A percentile compares a stretch with the other conserved stretches of the same genome.
These are phyloP conservation scores for Myxozyma neotropica DNA, from an alignment of 805 yeast genomes.

Conservation along the genomic window DNA sequence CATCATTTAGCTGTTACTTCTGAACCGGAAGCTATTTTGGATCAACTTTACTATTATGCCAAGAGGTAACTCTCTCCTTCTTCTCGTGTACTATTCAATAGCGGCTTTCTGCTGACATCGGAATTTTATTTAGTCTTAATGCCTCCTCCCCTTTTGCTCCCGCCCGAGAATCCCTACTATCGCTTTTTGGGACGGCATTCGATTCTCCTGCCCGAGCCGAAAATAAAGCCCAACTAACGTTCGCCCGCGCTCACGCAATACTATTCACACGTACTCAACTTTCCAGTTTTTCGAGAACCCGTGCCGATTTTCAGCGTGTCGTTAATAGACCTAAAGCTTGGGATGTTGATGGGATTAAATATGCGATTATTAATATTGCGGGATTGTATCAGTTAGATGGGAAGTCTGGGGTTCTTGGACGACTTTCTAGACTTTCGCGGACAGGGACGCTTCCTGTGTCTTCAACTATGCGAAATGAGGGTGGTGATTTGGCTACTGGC, in stretches of 20 bases:
- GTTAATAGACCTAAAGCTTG: constrained; percentile 28
- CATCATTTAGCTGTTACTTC: constrained; percentile 26
- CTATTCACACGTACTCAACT: constrained; percentile 13
- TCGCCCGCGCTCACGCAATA: constrained; percentile 20
- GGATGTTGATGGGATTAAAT: constrained; percentile 27
- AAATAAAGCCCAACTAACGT: constrained; percentile 16
- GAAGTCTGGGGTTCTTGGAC: constrained; percentile 3
- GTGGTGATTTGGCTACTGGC: not conserved
- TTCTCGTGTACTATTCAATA: not conserved
- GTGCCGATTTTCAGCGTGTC: constrained; percentile 7
- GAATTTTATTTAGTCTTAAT: not conserved
- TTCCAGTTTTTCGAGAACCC: not conserved
- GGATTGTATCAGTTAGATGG: constrained; percentile 24
- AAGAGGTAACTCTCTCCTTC: constrained; percentile 14
- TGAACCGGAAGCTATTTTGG: constrained; percentile 9
- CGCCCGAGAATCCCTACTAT: constrained; percentile 15
- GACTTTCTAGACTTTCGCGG: constrained; percentile 4
- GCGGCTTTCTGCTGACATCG: not conserved
- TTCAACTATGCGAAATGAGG: not conserved
- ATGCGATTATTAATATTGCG: constrained; percentile 27
- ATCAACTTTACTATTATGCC: constrained; percentile 29
- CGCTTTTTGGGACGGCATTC: constrained; percentile 15
- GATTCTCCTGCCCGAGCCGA: constrained; percentile 6
- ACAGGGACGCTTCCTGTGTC: not conserved
- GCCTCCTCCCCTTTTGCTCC: constrained; percentile 12